Percentiles rank a stretch among this genome's conserved stretches.
Evolutionary conservation across 805 yeast genomes (phyloP).

Genomic region (Starmera pachycereana): DNA sequence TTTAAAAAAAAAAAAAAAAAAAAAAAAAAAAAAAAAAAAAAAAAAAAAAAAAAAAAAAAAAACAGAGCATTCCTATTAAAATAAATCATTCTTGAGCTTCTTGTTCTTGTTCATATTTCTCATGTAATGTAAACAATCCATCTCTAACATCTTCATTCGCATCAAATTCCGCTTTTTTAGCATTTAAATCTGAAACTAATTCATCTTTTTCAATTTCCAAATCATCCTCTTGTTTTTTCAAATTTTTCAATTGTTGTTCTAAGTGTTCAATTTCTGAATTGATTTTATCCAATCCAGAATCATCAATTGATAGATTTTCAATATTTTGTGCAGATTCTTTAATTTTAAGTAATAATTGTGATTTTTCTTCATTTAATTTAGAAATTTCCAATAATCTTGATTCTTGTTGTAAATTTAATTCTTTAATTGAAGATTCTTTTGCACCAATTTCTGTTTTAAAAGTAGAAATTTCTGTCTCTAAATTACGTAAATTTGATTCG

Average conservation of each 20-base stretch:
- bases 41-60: no score
- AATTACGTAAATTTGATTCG: conserved; percentile 9
- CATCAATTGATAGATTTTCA: conserved; percentile 5
- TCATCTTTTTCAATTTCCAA: conserved; percentile 1
- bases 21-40: no score
- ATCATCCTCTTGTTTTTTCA: conserved; percentile 6
- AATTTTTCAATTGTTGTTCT: conserved; percentile 5
- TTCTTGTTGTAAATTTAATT: conserved; percentile 7
- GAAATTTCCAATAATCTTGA: conserved; percentile 9
- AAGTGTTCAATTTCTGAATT: conserved; percentile 10
- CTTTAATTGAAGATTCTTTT: conserved; percentile 13
- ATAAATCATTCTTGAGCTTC: no score
- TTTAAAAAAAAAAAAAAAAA: no score
- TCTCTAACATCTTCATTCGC: conserved; percentile 8
- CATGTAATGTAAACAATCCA: conserved; percentile 9
- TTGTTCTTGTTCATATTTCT: conserved; percentile 7
- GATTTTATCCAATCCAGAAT: conserved; percentile 10
- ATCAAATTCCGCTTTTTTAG: conserved; percentile 5
- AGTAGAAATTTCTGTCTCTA: conserved; percentile 10
- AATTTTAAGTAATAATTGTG: conserved; percentile 5
- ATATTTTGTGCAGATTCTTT: conserved; percentile 6
- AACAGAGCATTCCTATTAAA: no score
- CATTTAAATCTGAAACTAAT: not conserved
- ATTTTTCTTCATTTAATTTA: conserved; percentile 11
- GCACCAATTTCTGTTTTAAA: conserved; percentile 8